These are phyloP conservation scores for Wickerhamomyces rabaulensis DNA, from an alignment of 805 yeast genomes.

Conservation along the genomic window DNA sequence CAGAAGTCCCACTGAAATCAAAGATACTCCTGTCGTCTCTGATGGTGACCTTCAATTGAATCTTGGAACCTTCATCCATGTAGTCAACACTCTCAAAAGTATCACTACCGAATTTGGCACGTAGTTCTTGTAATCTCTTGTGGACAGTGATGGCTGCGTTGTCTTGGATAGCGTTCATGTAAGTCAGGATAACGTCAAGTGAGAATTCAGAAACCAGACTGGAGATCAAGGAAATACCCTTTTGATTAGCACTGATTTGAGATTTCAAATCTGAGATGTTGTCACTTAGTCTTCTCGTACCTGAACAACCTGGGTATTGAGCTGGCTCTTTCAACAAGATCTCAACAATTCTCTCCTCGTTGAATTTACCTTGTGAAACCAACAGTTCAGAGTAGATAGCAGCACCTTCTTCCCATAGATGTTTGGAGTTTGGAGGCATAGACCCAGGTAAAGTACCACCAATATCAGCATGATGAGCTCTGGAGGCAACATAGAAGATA, in stretches of 20 bases:
- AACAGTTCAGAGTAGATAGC: conserved; percentile 73
- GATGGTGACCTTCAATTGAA: conserved; percentile 48
- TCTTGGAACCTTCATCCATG: conserved; percentile 80
- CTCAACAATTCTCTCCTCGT: conserved; percentile 61
- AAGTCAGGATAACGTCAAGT: conserved; percentile 51
- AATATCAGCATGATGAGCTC: conserved; percentile 96
- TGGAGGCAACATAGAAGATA: conserved; percentile 84
- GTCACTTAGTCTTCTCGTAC: conserved; percentile 79
- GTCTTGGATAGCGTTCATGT: conserved; percentile 78
- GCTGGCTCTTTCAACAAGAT: conserved; percentile 72
- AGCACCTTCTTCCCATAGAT: conserved; percentile 88
- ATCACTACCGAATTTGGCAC: conserved; percentile 33
- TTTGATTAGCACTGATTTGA: conserved; percentile 83
- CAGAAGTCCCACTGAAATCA: conserved; percentile 83
- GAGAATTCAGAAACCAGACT: conserved; percentile 60
- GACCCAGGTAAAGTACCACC: conserved; percentile 92
- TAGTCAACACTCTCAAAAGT: conserved; percentile 51
- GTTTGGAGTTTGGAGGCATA: conserved; percentile 89
- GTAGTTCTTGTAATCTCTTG: conserved; percentile 40
- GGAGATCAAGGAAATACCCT: conserved; percentile 67
- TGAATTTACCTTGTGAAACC: conserved; percentile 67
- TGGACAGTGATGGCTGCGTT: conserved; percentile 76
- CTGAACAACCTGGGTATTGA: conserved; percentile 79
- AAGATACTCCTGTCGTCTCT: conserved; percentile 55
- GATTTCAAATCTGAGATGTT: conserved; percentile 82